Conservation (phyloP, 2,329 filamentous ascomycete genomes). For the Aspergillus pseudoviridinutans region DNA sequence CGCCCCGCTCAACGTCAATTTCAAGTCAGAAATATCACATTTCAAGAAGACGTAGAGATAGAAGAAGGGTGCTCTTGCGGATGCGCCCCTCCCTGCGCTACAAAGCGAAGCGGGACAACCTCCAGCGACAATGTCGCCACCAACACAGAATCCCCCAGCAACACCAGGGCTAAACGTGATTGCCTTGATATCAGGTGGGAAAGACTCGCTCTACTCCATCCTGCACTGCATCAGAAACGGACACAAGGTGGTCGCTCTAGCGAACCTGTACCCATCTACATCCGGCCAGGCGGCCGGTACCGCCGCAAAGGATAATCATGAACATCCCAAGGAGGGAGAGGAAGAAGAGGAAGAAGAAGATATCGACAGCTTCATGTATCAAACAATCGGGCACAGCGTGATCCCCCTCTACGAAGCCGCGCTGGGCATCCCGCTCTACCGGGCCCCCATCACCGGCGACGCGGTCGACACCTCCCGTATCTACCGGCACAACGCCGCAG, state of each 20-base stretch:
- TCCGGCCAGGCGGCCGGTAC: not conserved
- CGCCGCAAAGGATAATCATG: constrained; percentile 4
- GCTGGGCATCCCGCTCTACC: constrained; percentile 77
- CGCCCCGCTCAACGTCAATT: no score
- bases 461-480: constrained; percentile 68
- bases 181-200: constrained; percentile 89
- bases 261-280: constrained; percentile 70
- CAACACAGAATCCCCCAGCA: constrained; percentile 23
- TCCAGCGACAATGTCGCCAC: constrained; percentile 33
- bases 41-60: not conserved
- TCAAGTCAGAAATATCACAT: no score
- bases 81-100: not conserved
- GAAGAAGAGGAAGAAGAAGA: constrained; percentile 51
- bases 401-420: constrained; percentile 80
- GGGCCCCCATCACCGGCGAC: constrained; percentile 68
- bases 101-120: not conserved
- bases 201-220: constrained; percentile 92
- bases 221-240: constrained; percentile 85
- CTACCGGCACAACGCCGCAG: constrained; percentile 50
- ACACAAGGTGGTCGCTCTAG: constrained; percentile 79
- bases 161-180: constrained; percentile 63
- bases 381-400: constrained; percentile 86
- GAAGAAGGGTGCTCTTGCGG: no score
- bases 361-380: constrained; percentile 98
- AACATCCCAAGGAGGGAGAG: not conserved